Conservation (phyloP, 2,329 filamentous ascomycete genomes). For the Davidsoniella virescens region DNA sequence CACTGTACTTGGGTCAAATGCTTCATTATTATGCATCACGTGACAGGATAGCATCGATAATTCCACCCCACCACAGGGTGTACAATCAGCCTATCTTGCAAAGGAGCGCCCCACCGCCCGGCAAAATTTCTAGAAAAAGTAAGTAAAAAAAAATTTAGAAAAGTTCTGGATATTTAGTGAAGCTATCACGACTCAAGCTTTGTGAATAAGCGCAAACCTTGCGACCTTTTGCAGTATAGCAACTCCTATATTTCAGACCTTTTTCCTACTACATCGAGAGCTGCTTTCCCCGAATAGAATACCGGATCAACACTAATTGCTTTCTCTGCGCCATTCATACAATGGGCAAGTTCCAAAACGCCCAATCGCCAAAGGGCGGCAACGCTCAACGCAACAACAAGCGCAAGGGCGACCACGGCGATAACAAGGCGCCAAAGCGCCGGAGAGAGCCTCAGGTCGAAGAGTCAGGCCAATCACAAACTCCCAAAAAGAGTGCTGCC, state of each 20-base stretch:
- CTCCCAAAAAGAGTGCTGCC: constrained; percentile 3
- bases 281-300: too few relatives aligned
- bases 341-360: constrained; percentile 12
- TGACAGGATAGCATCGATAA: not conserved
- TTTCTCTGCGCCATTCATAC: not conserved
- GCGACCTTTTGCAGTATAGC: not conserved
- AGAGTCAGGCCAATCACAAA: constrained; percentile 1
- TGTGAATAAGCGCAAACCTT: too few relatives aligned
- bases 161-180: constrained; percentile 1
- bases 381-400: constrained; percentile 11
- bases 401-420: constrained; percentile 11
- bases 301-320: too few relatives aligned
- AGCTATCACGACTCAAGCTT: not conserved
- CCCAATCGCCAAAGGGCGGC: constrained; percentile 15
- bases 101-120: constrained; percentile 10
- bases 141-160: not conserved
- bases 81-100: constrained; percentile 10
- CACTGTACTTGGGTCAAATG: too few relatives aligned
- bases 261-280: not conserved
- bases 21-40: not conserved
- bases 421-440: constrained; percentile 10
- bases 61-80: constrained; percentile 1
- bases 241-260: not conserved
- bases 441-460: constrained; percentile 1
- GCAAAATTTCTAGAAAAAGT: constrained; percentile 12